Base-by-base conservation (phyloP, 352 stramenopile species). In the Pythium graminicola region DNA sequence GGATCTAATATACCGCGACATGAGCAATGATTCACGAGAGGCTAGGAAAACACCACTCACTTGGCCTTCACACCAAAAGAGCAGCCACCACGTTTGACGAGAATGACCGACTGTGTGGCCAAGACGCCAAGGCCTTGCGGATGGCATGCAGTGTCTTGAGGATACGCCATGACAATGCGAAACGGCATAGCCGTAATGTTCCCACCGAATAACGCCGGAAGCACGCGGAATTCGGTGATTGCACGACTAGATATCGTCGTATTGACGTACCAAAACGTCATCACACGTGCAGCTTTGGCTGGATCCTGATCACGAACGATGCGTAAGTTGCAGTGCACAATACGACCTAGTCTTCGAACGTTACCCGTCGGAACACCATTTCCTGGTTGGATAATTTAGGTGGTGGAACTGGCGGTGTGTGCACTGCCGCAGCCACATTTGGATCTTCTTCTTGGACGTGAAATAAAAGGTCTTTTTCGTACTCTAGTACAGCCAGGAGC, bases 11-110 rank as follows among this genome's bases (percentile, higher is more conserved):
- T n/a, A n/a, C n/a, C n/a, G n/a, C n/a, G n/a, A n/a, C n/a, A n/a
- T n/a, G n/a, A n/a, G n/a, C n/a, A n/a, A n/a, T n/a, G n/a, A n/a
- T n/a, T n/a, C n/a, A n/a, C n/a, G n/a, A n/a, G n/a, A n/a, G n/a
- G n/a, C n/a, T n/a, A n/a, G n/a, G n/a, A n/a, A n/a, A n/a, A n/a
- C n/a, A n/a, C n/a, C 20, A 42, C 33, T 10, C 60, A 89, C 79
- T 69, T 81, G 47, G 81, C 64, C 44, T 89, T 89, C 16, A 54
- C 50, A 4, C 65, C 70, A 51, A 89, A 86, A 0, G 76, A 86
- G 48, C 79, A 89, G 20, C 64, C 70, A 7, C 79, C 79, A 9
- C 70, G 71, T 57, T 82, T 85, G n/a, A 86, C 76, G n/a, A 86
- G 51, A 9, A 89, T 62, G 16, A 87, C 74, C 0, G 79, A 67